These are phyloP conservation scores for Wolfiporia cocos DNA, from an alignment of 1,284 basidiomycete genomes.

Conservation along the genomic window DNA sequence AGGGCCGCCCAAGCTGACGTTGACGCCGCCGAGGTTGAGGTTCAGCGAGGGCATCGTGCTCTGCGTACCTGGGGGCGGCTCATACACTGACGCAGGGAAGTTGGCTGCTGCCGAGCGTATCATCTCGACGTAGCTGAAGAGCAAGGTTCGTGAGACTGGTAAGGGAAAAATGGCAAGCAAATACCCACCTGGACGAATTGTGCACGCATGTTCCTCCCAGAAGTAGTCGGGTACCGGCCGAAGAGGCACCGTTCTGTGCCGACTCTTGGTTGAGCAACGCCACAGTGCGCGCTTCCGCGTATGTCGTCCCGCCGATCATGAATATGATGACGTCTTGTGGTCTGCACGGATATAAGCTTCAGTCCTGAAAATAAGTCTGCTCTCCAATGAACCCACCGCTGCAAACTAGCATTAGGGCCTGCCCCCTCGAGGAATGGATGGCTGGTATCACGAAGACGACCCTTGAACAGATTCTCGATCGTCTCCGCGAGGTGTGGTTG, in stretches of 20 bases:
- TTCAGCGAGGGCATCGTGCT: slow-evolving; percentile 72
- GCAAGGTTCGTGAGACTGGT: slow-evolving; percentile 10
- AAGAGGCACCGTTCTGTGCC: slow-evolving; percentile 32
- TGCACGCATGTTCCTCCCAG: slow-evolving; percentile 92
- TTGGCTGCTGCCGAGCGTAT: slow-evolving; percentile 53
- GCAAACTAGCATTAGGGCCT: slow-evolving; percentile 60
- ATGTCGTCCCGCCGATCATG: slow-evolving; percentile 91
- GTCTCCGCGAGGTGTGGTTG: slow-evolving; percentile 92
- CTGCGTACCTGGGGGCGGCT: slow-evolving; percentile 63
- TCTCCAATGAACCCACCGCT: slow-evolving; percentile 40
- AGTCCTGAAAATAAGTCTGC: slow-evolving; percentile 1
- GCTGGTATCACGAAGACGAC: slow-evolving; percentile 79
- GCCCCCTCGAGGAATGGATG: slow-evolving; percentile 85
- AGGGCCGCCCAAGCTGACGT: slow-evolving; percentile 84
- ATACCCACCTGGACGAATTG: slow-evolving; percentile 78
- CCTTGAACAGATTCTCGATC: slow-evolving; percentile 85
- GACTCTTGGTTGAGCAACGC: slow-evolving; percentile 83
- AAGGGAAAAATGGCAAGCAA: neutral
- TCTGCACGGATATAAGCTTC: slow-evolving; percentile 42
- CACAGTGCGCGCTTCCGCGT: slow-evolving; percentile 85
- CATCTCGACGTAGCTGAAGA: slow-evolving; percentile 69
- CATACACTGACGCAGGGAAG: slow-evolving; percentile 62
- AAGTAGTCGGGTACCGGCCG: slow-evolving; percentile 63
- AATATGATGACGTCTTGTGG: slow-evolving; percentile 95
- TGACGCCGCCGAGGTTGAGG: slow-evolving; percentile 86